A percentile compares a stretch with the other conserved stretches of the same genome.
Evolutionary conservation across 495 filamentous ascomycete genomes (phyloP).

Genomic region (Penicillium ucsense): DNA sequence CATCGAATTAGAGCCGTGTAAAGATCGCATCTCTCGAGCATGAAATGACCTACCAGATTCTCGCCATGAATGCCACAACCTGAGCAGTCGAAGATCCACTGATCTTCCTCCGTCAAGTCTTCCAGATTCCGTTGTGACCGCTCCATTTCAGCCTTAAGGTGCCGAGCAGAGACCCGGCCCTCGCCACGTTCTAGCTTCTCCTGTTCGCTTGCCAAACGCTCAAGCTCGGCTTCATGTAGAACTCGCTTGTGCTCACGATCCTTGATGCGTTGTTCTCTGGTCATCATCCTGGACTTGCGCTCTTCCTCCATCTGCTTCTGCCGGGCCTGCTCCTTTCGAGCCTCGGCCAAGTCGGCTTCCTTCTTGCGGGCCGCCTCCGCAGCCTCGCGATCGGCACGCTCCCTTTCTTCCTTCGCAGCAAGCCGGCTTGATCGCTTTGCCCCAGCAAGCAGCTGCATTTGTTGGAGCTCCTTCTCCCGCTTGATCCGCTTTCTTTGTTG

Average conservation of each 20-base stretch:
- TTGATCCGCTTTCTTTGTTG: constrained; percentile 53
- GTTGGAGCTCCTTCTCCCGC: constrained; percentile 70
- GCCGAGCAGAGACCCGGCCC: constrained; percentile 65
- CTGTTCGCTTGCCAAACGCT: constrained; percentile 67
- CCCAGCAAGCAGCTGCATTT: constrained; percentile 73
- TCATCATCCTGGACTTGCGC: constrained; percentile 71
- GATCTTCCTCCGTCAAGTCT: constrained; percentile 64
- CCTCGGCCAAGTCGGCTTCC: constrained; percentile 52
- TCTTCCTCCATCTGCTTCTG: constrained; percentile 63
- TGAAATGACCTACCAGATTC: constrained; percentile 44
- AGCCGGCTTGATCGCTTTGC: constrained; percentile 89
- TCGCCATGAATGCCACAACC: constrained; percentile 82
- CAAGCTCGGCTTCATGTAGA: constrained; percentile 73
- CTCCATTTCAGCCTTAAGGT: constrained; percentile 68
- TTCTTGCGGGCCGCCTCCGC: constrained; percentile 63
- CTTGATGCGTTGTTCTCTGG: constrained; percentile 70
- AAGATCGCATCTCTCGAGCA: not conserved
- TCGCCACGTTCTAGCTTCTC: constrained; percentile 53
- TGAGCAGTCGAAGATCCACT: constrained; percentile 91
- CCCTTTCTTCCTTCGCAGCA: constrained; percentile 68
- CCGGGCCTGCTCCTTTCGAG: constrained; percentile 55
- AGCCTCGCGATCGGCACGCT: constrained; percentile 60
- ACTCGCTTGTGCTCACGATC: constrained; percentile 75
- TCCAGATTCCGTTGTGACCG: constrained; percentile 62
- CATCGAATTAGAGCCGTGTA: constrained; percentile 3